Conservation (phyloP, 805 yeast genomes). For the Cyberlindnera nakhonratchasimensis region DNA sequence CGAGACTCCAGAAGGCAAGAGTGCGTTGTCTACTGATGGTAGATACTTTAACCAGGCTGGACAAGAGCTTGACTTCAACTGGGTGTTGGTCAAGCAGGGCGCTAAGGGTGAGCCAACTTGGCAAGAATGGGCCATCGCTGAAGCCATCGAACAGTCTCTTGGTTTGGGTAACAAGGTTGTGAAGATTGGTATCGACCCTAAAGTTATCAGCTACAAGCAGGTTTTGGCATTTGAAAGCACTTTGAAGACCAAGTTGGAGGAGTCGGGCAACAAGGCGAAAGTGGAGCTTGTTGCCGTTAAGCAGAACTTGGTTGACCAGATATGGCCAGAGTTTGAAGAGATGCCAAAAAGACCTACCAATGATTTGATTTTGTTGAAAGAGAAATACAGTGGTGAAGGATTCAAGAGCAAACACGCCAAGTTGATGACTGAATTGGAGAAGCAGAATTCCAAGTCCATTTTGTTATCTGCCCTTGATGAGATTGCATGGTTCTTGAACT, state of each 20-base stretch:
- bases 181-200: slow-evolving; percentile 82
- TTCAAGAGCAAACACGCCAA: slow-evolving; percentile 54
- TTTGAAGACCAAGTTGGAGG: slow-evolving; percentile 28
- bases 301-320: slow-evolving; percentile 66
- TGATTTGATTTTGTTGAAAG: slow-evolving; percentile 47
- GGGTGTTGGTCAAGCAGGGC: slow-evolving; percentile 83
- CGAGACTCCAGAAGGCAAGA: slow-evolving; percentile 52
- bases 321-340: slow-evolving; percentile 69
- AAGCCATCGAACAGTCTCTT: slow-evolving; percentile 42
- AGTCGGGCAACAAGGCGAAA: slow-evolving; percentile 30
- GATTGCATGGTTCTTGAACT: slow-evolving; percentile 84
- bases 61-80: slow-evolving; percentile 71
- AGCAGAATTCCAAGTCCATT: slow-evolving; percentile 40
- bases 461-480: slow-evolving; percentile 79
- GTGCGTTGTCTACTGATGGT: slow-evolving; percentile 90
- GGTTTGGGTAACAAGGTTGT: slow-evolving; percentile 38
- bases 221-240: slow-evolving; percentile 29
- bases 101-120: slow-evolving; percentile 66
- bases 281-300: slow-evolving; percentile 49
- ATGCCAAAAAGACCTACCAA: slow-evolving; percentile 54
- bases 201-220: slow-evolving; percentile 51
- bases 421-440: slow-evolving; percentile 36
- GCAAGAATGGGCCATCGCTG: slow-evolving; percentile 71
- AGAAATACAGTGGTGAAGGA: slow-evolving; percentile 62
- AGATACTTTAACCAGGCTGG: slow-evolving; percentile 90